Conservation (phyloP, 768 basidiomycete genomes). For the Leccinum imitatum region DNA sequence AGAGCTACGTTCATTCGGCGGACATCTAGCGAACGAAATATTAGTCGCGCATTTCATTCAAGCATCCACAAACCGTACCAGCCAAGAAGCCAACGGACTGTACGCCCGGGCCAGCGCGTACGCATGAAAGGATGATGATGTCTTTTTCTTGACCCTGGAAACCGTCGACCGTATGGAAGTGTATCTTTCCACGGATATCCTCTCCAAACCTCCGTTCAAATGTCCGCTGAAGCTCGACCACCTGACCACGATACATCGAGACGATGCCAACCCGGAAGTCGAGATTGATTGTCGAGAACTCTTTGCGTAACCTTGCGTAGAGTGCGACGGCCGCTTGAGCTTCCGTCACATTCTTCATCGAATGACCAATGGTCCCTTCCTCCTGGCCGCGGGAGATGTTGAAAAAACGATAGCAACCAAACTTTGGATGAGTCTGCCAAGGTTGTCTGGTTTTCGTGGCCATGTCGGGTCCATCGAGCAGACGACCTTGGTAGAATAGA, state of each 20-base stretch:
- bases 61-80: constrained; percentile 41
- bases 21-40: constrained; percentile 43
- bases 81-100: constrained; percentile 85
- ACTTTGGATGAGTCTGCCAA: constrained; percentile 80
- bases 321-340: constrained; percentile 73
- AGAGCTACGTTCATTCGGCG: constrained; percentile 99
- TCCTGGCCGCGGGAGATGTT: constrained; percentile 75
- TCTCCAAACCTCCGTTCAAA: constrained; percentile 74
- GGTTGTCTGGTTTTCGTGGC: constrained; percentile 72
- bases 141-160: constrained; percentile 99
- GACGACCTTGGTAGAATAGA: constrained; percentile 78
- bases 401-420: constrained; percentile 88
- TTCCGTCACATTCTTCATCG: constrained; percentile 75
- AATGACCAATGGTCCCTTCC: constrained; percentile 51
- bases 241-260: constrained; percentile 93
- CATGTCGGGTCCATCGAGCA: constrained; percentile 91
- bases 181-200: constrained; percentile 66
- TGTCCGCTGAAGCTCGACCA: constrained; percentile 64
- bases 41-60: constrained; percentile 2
- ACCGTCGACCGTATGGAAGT: constrained; percentile 98
- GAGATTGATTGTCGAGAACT: constrained; percentile 57
- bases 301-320: constrained; percentile 65
- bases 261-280: constrained; percentile 69
- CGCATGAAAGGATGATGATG: constrained; percentile 96
- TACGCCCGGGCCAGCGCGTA: constrained; percentile 86